Evolutionary conservation across 2,329 filamentous ascomycete genomes (phyloP), one percentile per base, ranked within the genome.

Genomic region (Chalaropsis thielavioides): DNA sequence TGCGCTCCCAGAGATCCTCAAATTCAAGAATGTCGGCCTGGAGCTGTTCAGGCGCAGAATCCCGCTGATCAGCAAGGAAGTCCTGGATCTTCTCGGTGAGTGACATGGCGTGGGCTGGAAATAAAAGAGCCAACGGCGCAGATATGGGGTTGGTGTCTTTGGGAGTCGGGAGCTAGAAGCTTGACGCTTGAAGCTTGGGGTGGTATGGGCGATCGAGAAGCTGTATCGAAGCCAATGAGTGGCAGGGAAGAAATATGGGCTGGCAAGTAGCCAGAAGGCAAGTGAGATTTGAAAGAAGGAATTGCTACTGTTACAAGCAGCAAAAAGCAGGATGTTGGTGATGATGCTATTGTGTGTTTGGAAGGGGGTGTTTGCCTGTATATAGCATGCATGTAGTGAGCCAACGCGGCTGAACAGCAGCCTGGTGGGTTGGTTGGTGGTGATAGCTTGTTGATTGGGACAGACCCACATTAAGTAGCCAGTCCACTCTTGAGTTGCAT

Each of bases 1-100:
- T 96, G 72, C 92, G 87, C 80, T 99, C 94, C 94, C 94, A 99
- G 73, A 86, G 89, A 74, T 95, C 91, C 80, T 99, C 94, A 70
- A 99, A 96, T 72, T 87, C 85, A 71, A 99, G 83, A 75, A 96
- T 89, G 72, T 89, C 84, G 72, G 87, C 83, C 77, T 96, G 92
- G 63, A 95, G 83, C 75, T 95, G 89, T 70, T 91, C 89, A 63
- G 91, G 89, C 72, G 91, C 89, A 74, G 86, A 80, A 73, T 96
- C 90, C 74, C 91, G 88, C 83, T 95, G 89, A 71, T 95, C 88
- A 68, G 86, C 84, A 69, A 99, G 88, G 78, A 97, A 95, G 75
- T 95, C 90, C 74, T 90, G 83, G 75, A 97, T 94, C 73, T 87
- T 85, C 75, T 95, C 89, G 78, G 84, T 82, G 76, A 49, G 43